Base-by-base conservation (phyloP, 805 yeast genomes). In the Suhomyces vadensis region DNA sequence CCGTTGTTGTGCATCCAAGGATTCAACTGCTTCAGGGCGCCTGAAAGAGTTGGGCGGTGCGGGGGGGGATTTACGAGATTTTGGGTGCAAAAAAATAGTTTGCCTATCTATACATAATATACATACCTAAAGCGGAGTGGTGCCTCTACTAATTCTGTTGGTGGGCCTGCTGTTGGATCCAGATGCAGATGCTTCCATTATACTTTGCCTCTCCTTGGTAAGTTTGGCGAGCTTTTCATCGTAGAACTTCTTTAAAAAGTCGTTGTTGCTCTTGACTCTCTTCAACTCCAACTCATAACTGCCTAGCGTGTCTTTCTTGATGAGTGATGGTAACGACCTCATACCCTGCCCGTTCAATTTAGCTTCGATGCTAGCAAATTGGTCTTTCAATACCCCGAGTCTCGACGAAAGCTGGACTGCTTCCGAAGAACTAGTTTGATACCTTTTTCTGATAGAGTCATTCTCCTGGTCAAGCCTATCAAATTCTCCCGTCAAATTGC, bases 141-240 rank as follows among this genome's bases (percentile, higher is more conserved):
- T 48, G 6, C 69, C 73, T 31, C 76, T 53, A 50, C 75, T 69
- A 4, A 66, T 57, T 37, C 74, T 55, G 47, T 63, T 66, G 37
- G 56, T 63, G 7, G 66, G 64, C 21, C 75, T 50, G 39, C 63
- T 56, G 37, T 55, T 54, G 1, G 70, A 54, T 2, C 68, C 67
- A 11, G 60, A 46, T 9, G 53, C 50, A 2, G 64, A 52, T 16
- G 53, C 47, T 24, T 70, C 74, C 40, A 68, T 43, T 11, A 64
- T 44, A 7, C 51, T 38, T 14, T 55, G 63, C 31, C 75, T 56
- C 49, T 71, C 75, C 47, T 58, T 61, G 6, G 64, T 55, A 14
- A 69, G 39, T 48, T 61, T 61, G 33, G 69, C 74, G 20, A 69
- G 50, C 31, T 62, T 66, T 39, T 60, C 64, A n/a, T 56, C 42